Base-by-base conservation (phyloP, 2,329 filamentous ascomycete genomes). In the Beauveria medogensis region DNA sequence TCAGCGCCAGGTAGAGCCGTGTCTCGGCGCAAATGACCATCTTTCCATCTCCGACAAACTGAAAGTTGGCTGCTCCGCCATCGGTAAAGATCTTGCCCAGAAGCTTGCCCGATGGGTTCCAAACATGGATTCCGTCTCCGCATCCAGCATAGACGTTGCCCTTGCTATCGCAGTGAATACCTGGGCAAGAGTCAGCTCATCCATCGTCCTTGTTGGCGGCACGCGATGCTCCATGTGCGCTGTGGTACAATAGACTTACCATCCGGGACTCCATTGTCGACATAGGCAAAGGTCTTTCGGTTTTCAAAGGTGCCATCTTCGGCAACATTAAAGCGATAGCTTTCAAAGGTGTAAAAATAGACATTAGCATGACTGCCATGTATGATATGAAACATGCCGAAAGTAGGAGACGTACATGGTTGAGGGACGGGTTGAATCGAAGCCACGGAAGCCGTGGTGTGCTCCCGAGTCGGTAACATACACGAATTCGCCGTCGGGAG, bases 381-480 rank as follows among this genome's bases (percentile, higher is more conserved):
- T 34, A 34, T 10, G 30, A 5, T 34, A 12, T 34, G 9, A 4
- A 12, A 44, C 18, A 26, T 46, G 12, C 3, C 8, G 12, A 3
- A 4, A 22, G 2, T 10, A 16, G 22, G 8, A 26, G 10, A 60
- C 79, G 67, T 68, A 82, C 79, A 84, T 77, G 18, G 76, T 77
- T 2, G 80, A 70, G 0, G 80, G 77, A 7, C 71, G 66, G 0
- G 75, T 73, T 1, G 70, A 66, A 40, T 80, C 77, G 34, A 67
- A 65, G 14, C 80, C 79, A 55, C 71, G 74, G n/a, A 77, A 73
- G 0, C 69, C 76, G n/a, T 72, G 74, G 8, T 72, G 71, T n/a
- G 75, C 73, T 2, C 83, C 84, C 0, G 80, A 83, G 65, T 87
- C 84, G 9, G 82, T 79, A 3, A 86, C 71, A 61, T 87, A 87